Base-by-base conservation (phyloP, 306 rosid species). In the Sindora glabra region DNA sequence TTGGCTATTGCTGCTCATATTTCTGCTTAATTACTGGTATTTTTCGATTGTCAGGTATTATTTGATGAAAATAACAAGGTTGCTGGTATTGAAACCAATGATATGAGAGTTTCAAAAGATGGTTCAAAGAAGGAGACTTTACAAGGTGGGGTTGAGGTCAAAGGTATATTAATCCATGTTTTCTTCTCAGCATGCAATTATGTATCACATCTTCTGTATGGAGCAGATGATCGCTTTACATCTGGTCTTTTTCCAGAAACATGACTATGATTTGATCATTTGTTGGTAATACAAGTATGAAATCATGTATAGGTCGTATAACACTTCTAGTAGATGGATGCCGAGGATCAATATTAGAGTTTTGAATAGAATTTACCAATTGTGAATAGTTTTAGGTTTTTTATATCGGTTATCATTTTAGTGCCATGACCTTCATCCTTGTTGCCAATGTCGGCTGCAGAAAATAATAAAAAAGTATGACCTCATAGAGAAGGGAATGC, bases 331-430 rank as follows among this genome's bases (percentile, higher is more conserved):
- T 95, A 30, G 98, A 91, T 85, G 98, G 98, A 38, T 91, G 98
- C 65, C 86, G 96, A 55, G 98, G 98, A 71, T 91, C 96, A 25
- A 38, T 91, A 68, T 88, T 96, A 48, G 98, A 91, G 96, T 96
- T 91, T 60, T 68, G 79, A 70, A 52, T 21, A 41, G 24, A 65
- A 55, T 52, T 39, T 53, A 42, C 44, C 59, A 47, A 21, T 55
- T 76, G 60, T 34, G n/a, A 60, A 42, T 52, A 29, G 52, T 25
- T 61, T 68, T 54, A 32, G 12, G 39, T 30, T 57, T 72, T 59
- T 23, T 41, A 13, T 30, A 44, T 52, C 67, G 59, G 16, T 46
- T 64, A 37, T 39, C 55, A 46, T 47, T 58, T 48, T 46, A 37
- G 54, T 69, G 59, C n/a, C 34, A 67, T 24, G 38, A 18, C 8